Evolutionary conservation across 2,329 filamentous ascomycete species (phyloP).

Genomic region (Penicillium sp.): DNA sequence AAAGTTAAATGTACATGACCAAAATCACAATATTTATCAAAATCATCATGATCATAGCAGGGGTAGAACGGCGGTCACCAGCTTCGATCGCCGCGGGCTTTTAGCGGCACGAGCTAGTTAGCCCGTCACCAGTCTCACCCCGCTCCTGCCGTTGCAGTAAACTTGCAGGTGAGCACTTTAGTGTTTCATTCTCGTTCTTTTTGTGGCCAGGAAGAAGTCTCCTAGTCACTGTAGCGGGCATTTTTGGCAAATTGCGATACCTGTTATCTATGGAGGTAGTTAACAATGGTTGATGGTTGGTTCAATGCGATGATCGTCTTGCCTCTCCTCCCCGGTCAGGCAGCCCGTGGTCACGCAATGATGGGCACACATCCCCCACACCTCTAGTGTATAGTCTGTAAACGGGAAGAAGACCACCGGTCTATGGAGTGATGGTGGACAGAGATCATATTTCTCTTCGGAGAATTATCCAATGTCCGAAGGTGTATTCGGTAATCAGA

Average conservation of each 20-base stretch:
- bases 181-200: not conserved
- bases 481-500: not conserved
- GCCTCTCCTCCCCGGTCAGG: not conserved
- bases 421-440: not conserved
- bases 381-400: no score
- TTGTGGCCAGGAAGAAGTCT: not conserved
- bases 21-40: not conserved
- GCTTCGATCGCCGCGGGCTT: not conserved
- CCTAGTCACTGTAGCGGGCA: not conserved
- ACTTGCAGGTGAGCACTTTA: not conserved
- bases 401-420: not conserved
- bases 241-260: not conserved
- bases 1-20: not conserved
- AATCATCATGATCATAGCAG: not conserved
- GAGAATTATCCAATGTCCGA: not conserved
- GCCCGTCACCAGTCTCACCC: not conserved
- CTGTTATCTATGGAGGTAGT: not conserved
- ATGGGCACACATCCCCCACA: not conserved
- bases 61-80: not conserved
- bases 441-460: not conserved
- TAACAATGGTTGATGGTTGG: not conserved
- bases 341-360: not conserved
- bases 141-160: not conserved
- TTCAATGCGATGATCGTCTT: not conserved
- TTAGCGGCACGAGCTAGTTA: not conserved